Evolutionary conservation across 177 flowering plant species (phyloP).

Genomic region (Vitis hybrid): DNA sequence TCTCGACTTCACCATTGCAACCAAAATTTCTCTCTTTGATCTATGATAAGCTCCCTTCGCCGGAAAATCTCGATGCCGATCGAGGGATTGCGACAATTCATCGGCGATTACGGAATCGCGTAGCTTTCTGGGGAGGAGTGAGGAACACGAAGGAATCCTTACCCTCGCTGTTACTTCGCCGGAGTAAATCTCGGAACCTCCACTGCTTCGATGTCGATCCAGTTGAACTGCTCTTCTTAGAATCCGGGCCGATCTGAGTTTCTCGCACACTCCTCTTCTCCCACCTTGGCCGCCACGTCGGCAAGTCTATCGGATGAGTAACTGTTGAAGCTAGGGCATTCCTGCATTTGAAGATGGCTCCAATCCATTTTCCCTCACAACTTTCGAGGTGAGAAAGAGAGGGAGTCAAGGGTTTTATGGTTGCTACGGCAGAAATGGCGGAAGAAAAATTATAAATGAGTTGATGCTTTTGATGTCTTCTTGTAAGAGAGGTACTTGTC

Average conservation of each 20-base stretch:
- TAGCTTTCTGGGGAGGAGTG: slow-evolving; percentile 13
- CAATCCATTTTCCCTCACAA: not conserved
- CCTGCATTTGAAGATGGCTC: not conserved
- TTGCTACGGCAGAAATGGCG: no score
- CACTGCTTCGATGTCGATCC: slow-evolving; percentile 56
- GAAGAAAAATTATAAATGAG: no score
- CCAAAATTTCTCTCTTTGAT: no score
- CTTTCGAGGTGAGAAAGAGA: not conserved
- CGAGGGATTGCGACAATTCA: no score
- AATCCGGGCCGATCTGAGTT: slow-evolving; percentile 22
- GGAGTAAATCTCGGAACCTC: slow-evolving; percentile 42
- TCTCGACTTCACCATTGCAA: not conserved
- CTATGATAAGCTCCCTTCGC: no score
- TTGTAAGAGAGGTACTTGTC: no score
- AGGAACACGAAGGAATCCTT: slow-evolving; percentile 44
- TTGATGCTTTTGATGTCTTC: no score
- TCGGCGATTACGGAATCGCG: no score
- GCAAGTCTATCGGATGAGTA: slow-evolving; percentile 31
- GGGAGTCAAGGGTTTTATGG: not conserved
- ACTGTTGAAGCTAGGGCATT: slow-evolving; percentile 50
- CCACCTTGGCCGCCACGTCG: slow-evolving; percentile 28
- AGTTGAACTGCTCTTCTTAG: slow-evolving; percentile 60
- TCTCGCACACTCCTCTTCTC: slow-evolving; percentile 7
- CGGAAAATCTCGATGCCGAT: no score
- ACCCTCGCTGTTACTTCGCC: slow-evolving; percentile 55